A percentile compares a stretch with the other conserved stretches of the same genome.
Evolutionary conservation across 2,329 filamentous ascomycete genomes (phyloP).

Genomic region (Alternaria rosae): DNA sequence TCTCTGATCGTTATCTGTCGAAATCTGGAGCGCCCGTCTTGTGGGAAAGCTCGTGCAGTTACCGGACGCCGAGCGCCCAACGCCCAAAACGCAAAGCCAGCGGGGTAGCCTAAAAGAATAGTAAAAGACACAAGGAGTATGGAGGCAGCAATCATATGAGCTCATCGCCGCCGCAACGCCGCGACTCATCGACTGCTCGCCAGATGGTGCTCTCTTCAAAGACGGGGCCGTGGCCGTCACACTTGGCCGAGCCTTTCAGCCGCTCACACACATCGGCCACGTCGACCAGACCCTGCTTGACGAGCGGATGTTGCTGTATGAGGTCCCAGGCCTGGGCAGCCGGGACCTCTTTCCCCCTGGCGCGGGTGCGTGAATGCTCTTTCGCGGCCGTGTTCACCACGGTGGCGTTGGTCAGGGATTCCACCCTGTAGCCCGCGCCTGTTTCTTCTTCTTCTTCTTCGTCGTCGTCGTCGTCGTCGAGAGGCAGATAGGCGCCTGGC

Average conservation of each 20-base stretch:
- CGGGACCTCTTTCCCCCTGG: constrained; percentile 39
- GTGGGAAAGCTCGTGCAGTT: neutral
- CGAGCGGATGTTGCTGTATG: constrained; percentile 81
- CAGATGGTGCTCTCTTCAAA: constrained; percentile 80
- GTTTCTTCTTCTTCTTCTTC: constrained; percentile 22
- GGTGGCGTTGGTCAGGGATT: constrained; percentile 37
- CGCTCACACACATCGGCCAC: constrained; percentile 81
- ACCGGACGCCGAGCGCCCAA: constrained; percentile 11
- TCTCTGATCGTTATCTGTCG: neutral
- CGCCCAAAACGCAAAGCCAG: constrained; percentile 1
- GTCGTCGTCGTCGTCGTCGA: constrained; percentile 22
- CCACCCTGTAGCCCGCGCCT: constrained; percentile 40
- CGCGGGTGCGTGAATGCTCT: constrained; percentile 33
- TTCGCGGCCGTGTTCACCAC: constrained; percentile 43
- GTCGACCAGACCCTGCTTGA: constrained; percentile 79
- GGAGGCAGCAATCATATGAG: constrained; percentile 60
- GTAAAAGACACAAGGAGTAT: constrained; percentile 11
- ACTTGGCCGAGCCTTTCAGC: constrained; percentile 76
- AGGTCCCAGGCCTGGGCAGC: constrained; percentile 78
- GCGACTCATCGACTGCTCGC: constrained; percentile 78
- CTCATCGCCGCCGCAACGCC: constrained; percentile 79
- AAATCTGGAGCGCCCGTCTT: constrained; percentile 3
- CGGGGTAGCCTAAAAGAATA: neutral
- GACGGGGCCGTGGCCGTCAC: constrained; percentile 85
- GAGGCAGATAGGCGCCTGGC: constrained; percentile 43